These are phyloP conservation scores for Ophiobolus disseminans DNA, from an alignment of 2,329 filamentous ascomycete genomes.

Conservation along the genomic window DNA sequence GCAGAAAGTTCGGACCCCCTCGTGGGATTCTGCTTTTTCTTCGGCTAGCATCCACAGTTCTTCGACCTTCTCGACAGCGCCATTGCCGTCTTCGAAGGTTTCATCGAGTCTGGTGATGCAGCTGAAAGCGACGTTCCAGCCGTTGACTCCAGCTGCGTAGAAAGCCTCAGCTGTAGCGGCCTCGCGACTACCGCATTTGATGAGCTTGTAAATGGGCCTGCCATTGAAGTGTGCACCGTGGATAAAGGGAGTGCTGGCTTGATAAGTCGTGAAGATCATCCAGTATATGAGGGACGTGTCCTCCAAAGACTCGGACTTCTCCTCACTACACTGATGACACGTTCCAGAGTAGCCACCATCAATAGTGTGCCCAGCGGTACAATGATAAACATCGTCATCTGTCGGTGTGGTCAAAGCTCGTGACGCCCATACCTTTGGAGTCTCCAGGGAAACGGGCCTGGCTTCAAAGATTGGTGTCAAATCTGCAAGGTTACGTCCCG, in stretches of 20 bases:
- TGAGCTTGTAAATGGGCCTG: constrained; percentile 36
- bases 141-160: constrained; percentile 36
- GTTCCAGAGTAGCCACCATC: constrained; percentile 19
- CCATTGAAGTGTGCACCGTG: constrained; percentile 22
- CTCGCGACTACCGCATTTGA: constrained; percentile 43
- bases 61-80: constrained; percentile 26
- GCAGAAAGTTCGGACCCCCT: constrained; percentile 37
- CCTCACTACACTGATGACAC: constrained; percentile 37
- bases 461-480: constrained; percentile 19
- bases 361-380: constrained; percentile 20
- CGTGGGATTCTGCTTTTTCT: constrained; percentile 24
- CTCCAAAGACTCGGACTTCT: constrained; percentile 35
- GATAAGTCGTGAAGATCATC: constrained; percentile 34
- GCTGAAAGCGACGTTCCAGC: constrained; percentile 42
- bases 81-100: constrained; percentile 24
- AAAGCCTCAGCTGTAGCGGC: constrained; percentile 39
- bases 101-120: constrained; percentile 39
- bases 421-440: constrained; percentile 39
- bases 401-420: constrained; percentile 36
- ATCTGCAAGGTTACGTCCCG: constrained; percentile 17
- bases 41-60: constrained; percentile 36
- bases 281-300: constrained; percentile 32
- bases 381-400: constrained; percentile 40
- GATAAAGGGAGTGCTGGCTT: constrained; percentile 22
- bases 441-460: constrained; percentile 28